These are phyloP conservation scores for Elongisporangium prolatum DNA, from an alignment of 352 stramenopile genomes.

Conservation along the genomic window DNA sequence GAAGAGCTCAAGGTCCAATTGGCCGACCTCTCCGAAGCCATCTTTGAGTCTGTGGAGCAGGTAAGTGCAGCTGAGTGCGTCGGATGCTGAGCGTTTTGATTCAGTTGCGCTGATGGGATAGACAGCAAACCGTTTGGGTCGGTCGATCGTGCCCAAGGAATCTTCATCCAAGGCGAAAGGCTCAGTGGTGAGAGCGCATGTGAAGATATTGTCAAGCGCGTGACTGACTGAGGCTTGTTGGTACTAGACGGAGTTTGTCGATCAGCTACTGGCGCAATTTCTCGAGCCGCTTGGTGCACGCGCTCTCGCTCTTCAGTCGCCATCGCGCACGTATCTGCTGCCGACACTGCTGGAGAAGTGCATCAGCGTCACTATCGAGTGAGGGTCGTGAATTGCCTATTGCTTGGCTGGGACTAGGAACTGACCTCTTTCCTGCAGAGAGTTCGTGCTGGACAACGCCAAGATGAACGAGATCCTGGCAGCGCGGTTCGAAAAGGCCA, in stretches of 20 bases:
- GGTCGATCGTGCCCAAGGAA: conserved; percentile 16
- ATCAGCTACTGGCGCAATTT: conserved; percentile 41
- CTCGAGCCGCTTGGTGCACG: conserved; percentile 40
- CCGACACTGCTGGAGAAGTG: conserved; percentile 51
- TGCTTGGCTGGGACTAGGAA: neutral
- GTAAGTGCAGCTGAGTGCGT: conserved; percentile 8
- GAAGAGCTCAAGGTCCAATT: conserved; percentile 49
- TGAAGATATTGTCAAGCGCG: neutral
- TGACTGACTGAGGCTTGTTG: neutral
- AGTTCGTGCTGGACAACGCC: conserved; percentile 33
- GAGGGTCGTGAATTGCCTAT: conserved; percentile 4
- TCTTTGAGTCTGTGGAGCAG: conserved; percentile 43
- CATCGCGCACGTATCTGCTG: conserved; percentile 36
- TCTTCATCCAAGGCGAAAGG: conserved; percentile 9
- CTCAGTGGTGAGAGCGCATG: conserved; percentile 15
- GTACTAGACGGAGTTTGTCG: conserved; percentile 54
- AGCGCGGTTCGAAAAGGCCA: conserved; percentile 42
- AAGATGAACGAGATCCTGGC: conserved; percentile 40
- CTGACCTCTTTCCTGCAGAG: conserved; percentile 9
- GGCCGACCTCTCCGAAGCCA: conserved; percentile 45
- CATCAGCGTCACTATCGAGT: conserved; percentile 53
- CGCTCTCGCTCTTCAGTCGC: conserved; percentile 31
- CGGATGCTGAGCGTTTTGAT: neutral
- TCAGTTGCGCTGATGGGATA: conserved; percentile 6
- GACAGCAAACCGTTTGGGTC: conserved; percentile 29